Evolutionary conservation across 2,329 filamentous ascomycete genomes (phyloP).

Genomic region (Ophiostoma pallidulum): DNA sequence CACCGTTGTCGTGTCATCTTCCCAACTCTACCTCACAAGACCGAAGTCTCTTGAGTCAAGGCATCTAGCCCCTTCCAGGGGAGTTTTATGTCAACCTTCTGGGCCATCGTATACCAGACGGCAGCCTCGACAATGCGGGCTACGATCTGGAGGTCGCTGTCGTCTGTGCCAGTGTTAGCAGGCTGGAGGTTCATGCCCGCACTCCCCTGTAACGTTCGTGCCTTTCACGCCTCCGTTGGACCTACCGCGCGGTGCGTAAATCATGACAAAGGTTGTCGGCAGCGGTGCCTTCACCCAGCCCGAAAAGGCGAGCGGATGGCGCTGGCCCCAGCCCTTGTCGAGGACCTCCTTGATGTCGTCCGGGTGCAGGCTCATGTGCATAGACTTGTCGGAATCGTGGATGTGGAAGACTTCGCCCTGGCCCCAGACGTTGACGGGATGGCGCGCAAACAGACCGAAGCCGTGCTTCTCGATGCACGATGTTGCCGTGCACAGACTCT

Average conservation of each 20-base stretch:
- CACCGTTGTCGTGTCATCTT: too few species aligned
- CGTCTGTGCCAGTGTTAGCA: constrained; percentile 30
- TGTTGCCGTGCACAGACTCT: constrained; percentile 49
- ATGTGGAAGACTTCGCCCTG: constrained; percentile 77
- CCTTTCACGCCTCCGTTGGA: not conserved
- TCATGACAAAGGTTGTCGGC: constrained; percentile 66
- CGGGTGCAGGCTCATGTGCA: constrained; percentile 75
- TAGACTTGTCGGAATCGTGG: constrained; percentile 63
- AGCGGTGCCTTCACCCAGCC: constrained; percentile 59
- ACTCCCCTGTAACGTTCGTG: too few species aligned
- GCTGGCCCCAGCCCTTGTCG: constrained; percentile 69
- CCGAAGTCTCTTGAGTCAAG: not conserved
- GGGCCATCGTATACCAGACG: constrained; percentile 53
- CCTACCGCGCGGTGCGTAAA: constrained; percentile 64
- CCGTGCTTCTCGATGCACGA: constrained; percentile 79
- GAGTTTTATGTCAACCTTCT: constrained; percentile 29
- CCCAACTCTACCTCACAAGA: too few species aligned
- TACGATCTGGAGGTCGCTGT: constrained; percentile 57
- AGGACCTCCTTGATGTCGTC: constrained; percentile 65
- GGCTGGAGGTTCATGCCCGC: not conserved
- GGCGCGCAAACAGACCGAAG: constrained; percentile 60
- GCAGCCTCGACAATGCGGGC: constrained; percentile 63
- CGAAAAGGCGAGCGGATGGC: constrained; percentile 56
- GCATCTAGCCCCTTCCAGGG: not conserved
- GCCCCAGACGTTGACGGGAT: constrained; percentile 59